Evolutionary conservation across 139 green algal species (phyloP).

Genomic region (Tetratostichococcus sp.): DNA sequence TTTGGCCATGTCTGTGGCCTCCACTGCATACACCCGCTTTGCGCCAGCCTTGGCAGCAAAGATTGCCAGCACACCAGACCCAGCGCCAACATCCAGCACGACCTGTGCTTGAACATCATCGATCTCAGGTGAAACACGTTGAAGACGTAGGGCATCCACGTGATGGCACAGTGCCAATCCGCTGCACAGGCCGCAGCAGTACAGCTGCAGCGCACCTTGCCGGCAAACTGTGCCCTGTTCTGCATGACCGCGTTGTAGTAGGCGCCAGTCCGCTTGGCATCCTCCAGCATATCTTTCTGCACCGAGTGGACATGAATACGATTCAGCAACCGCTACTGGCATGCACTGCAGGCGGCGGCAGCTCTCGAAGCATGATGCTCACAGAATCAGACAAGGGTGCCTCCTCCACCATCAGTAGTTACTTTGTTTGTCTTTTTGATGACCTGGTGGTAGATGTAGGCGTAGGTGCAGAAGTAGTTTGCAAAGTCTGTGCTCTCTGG

Average conservation of each 20-base stretch:
- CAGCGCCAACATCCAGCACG: conserved; percentile 94
- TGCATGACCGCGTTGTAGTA: conserved; percentile 82
- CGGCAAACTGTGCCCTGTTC: conserved; percentile 60
- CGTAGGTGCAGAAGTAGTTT: conserved; percentile 98
- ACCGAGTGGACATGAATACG: background rate
- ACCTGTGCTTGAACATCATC: conserved; percentile 36
- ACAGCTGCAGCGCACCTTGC: conserved; percentile 25
- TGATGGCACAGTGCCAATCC: too few species aligned
- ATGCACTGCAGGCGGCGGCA: background rate
- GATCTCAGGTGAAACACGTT: too few species aligned
- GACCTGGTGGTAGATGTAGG: conserved; percentile 93
- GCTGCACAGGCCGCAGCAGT: too few species aligned
- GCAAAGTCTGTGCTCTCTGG: conserved; percentile 83
- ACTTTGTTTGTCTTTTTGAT: too few species aligned
- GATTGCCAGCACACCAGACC: conserved; percentile 86
- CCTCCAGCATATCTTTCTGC: conserved; percentile 98
- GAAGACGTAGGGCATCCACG: too few species aligned
- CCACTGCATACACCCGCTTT: conserved; percentile 87
- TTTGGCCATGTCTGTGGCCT: conserved; percentile 92
- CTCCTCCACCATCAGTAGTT: too few species aligned
- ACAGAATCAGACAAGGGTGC: too few species aligned
- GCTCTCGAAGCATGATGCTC: too few species aligned
- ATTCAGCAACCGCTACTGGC: background rate
- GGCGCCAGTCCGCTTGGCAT: conserved; percentile 91
- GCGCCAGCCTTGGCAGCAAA: conserved; percentile 88